These are phyloP conservation scores for Omphalea diandra DNA, from an alignment of 441 rosid genomes.

Conservation along the genomic window DNA sequence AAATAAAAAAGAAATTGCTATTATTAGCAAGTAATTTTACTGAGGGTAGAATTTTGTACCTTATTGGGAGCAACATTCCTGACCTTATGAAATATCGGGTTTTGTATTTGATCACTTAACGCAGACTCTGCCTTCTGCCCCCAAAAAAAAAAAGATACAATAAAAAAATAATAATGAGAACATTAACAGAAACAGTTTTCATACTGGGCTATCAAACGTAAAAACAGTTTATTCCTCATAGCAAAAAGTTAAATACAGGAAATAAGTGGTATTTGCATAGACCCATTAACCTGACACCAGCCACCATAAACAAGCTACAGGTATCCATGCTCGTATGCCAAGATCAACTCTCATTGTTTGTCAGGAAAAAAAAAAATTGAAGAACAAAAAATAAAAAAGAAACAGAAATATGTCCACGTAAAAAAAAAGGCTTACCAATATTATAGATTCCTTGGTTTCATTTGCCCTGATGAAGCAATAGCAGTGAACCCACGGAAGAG, in stretches of 20 bases:
- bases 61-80: constrained; percentile 98
- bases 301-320: not conserved
- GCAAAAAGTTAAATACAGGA: not conserved
- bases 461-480: constrained; percentile 82
- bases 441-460: constrained; percentile 60
- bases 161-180: not conserved
- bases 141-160: constrained; percentile 14
- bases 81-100: constrained; percentile 66
- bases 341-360: not conserved
- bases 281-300: not conserved
- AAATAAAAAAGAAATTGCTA: not conserved
- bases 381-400: not conserved
- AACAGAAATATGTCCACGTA: not conserved
- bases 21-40: not conserved
- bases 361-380: not conserved
- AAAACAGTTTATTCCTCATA: not conserved
- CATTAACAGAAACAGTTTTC: not conserved
- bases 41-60: constrained; percentile 34
- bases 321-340: not conserved
- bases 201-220: not conserved
- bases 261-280: not conserved
- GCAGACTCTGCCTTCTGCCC: constrained; percentile 79
- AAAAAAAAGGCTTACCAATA: constrained; percentile 44
- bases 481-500: constrained; percentile 78
- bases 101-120: constrained; percentile 50